These are phyloP conservation scores for Ceratobasidium sp. DNA, from an alignment of 1,284 basidiomycete species.

Conservation along the genomic window DNA sequence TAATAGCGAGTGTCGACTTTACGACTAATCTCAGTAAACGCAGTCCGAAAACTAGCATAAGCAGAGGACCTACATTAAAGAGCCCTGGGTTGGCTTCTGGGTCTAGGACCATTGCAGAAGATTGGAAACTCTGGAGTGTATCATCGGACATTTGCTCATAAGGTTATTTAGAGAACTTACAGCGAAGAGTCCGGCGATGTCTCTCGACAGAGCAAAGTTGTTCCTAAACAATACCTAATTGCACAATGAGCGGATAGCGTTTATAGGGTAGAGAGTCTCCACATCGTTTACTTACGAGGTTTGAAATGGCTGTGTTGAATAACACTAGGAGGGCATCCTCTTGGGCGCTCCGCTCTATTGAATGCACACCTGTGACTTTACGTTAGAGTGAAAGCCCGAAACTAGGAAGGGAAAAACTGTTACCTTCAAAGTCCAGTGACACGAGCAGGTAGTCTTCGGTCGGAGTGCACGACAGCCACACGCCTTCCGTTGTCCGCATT, in stretches of 20 bases:
- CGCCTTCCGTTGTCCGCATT: conserved; percentile 69
- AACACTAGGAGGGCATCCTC: conserved; percentile 73
- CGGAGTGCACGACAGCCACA: conserved; percentile 66
- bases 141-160: too few species aligned
- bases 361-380: conserved; percentile 66
- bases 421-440: conserved; percentile 74
- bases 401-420: background rate
- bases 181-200: conserved; percentile 67
- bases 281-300: conserved; percentile 56
- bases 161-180: conserved; percentile 29
- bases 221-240: conserved; percentile 63
- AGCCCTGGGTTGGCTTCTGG: conserved; percentile 69
- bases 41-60: too few species aligned
- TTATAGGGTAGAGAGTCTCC: too few species aligned
- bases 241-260: conserved; percentile 43
- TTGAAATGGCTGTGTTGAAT: conserved; percentile 75
- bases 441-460: conserved; percentile 69
- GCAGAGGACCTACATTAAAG: conserved; percentile 57
- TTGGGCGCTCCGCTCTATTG: conserved; percentile 70
- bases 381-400: background rate
- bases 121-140: conserved; percentile 69
- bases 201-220: conserved; percentile 48
- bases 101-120: conserved; percentile 70
- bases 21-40: too few species aligned
- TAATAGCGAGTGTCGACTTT: conserved; percentile 70